phyloP scores from a whole-genome alignment of 371 early-diverging fungal genomes.

The Mortierella sp. region DNA sequence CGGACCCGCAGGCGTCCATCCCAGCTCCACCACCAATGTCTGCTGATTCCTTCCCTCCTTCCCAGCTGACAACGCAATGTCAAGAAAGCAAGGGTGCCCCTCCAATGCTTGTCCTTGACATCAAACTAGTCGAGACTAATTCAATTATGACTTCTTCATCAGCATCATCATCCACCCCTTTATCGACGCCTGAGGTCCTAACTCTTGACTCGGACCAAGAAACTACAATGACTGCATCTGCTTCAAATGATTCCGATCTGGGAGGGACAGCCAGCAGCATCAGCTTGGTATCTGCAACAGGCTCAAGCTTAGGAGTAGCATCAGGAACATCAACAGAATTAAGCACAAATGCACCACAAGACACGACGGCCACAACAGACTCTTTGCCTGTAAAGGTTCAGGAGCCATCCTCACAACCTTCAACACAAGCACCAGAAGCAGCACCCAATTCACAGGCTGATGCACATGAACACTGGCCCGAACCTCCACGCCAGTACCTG shows the following conservation, averaged over 20 bases:
- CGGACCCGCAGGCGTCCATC: neutral
- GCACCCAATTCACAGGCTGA: neutral
- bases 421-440: neutral
- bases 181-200: neutral
- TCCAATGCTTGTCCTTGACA: constrained; percentile 10
- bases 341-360: constrained; percentile 1
- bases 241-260: constrained; percentile 7
- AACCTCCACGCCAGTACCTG: constrained; percentile 43
- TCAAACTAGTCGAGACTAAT: constrained; percentile 6
- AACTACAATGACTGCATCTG: constrained; percentile 6
- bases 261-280: neutral
- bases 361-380: neutral
- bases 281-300: neutral
- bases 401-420: neutral
- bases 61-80: neutral
- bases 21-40: neutral
- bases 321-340: neutral
- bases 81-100: neutral
- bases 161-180: neutral
- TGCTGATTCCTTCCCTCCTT: neutral
- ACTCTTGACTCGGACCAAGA: constrained; percentile 6
- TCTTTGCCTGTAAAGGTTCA: neutral
- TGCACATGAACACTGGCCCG: constrained; percentile 28
- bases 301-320: constrained; percentile 8
- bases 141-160: neutral